These are phyloP conservation scores for Zalaria sp. DNA, from an alignment of 2,329 filamentous ascomycete genomes.

Conservation along the genomic window DNA sequence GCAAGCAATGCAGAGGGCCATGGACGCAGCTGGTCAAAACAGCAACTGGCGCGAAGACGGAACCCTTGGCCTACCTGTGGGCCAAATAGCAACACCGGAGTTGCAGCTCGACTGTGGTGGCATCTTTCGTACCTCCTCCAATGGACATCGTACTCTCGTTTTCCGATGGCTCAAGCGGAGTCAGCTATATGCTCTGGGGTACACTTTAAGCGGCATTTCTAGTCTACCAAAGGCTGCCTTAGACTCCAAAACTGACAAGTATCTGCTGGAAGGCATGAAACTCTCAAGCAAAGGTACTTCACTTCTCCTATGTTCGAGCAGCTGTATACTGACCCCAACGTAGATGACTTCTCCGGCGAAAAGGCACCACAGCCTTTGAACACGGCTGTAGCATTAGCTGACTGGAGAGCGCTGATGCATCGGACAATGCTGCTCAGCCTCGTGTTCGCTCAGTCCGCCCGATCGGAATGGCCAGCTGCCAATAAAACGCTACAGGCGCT, in stretches of 20 bases:
- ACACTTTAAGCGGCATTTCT: slow-evolving; percentile 43
- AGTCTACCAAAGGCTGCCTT: slow-evolving; percentile 41
- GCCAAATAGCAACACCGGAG: slow-evolving; percentile 18
- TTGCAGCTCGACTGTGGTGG: slow-evolving; percentile 28
- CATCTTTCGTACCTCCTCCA: slow-evolving; percentile 23
- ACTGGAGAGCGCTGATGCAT: slow-evolving; percentile 52
- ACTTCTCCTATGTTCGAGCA: background rate
- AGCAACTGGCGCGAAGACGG: slow-evolving; percentile 19
- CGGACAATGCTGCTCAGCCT: slow-evolving; percentile 60
- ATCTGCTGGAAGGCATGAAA: slow-evolving; percentile 42
- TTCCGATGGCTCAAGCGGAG: slow-evolving; percentile 47
- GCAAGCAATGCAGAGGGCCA: slow-evolving; percentile 43
- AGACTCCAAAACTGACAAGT: slow-evolving; percentile 41
- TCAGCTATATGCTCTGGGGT: slow-evolving; percentile 46
- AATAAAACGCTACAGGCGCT: slow-evolving; percentile 42
- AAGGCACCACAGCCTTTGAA: slow-evolving; percentile 10
- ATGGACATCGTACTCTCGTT: slow-evolving; percentile 29
- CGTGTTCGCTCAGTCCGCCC: slow-evolving; percentile 54
- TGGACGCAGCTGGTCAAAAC: slow-evolving; percentile 38
- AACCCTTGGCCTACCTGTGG: slow-evolving; percentile 26
- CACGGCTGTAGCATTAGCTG: slow-evolving; percentile 29
- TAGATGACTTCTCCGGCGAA: background rate
- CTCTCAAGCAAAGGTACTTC: slow-evolving; percentile 27
- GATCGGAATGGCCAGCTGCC: slow-evolving; percentile 56
- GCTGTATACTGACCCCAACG: too few species aligned